Percentiles rank a stretch among this genome's conserved stretches.
Evolutionary conservation across 441 rosid species (phyloP).

Genomic region (Pelargonium australe): DNA sequence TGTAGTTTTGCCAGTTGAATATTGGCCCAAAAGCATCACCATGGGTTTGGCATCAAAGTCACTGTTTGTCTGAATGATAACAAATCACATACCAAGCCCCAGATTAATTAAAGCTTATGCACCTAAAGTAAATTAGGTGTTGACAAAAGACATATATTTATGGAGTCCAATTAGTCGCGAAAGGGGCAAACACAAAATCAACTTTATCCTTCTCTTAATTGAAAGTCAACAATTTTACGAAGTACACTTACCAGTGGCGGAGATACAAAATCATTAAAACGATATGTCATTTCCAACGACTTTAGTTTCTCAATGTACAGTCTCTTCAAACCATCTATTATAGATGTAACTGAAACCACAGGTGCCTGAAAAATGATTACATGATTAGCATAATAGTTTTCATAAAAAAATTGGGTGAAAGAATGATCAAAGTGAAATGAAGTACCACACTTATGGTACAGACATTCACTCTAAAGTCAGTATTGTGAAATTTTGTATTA

Average conservation of each 20-base stretch:
- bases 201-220: neutral
- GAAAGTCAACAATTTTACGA: neutral
- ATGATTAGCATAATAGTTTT: neutral
- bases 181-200: neutral
- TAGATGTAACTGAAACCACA: slow-evolving; percentile 81
- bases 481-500: neutral
- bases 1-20: slow-evolving; percentile 97
- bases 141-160: neutral
- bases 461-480: neutral
- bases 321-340: slow-evolving; percentile 84
- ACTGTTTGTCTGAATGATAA: slow-evolving; percentile 54
- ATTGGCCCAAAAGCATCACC: slow-evolving; percentile 98
- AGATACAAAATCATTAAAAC: slow-evolving; percentile 82
- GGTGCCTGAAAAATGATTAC: slow-evolving; percentile 42
- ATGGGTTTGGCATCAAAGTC: slow-evolving; percentile 98
- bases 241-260: slow-evolving; percentile 54
- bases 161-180: neutral
- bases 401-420: neutral
- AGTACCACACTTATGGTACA: neutral
- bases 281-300: slow-evolving; percentile 82
- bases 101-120: neutral
- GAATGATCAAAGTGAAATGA: neutral
- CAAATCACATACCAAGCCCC: neutral
- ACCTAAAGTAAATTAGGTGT: neutral
- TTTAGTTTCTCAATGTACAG: slow-evolving; percentile 82